Evolutionary conservation across 306 rosid species (phyloP).

Genomic region (Canavalia ensiformis): DNA sequence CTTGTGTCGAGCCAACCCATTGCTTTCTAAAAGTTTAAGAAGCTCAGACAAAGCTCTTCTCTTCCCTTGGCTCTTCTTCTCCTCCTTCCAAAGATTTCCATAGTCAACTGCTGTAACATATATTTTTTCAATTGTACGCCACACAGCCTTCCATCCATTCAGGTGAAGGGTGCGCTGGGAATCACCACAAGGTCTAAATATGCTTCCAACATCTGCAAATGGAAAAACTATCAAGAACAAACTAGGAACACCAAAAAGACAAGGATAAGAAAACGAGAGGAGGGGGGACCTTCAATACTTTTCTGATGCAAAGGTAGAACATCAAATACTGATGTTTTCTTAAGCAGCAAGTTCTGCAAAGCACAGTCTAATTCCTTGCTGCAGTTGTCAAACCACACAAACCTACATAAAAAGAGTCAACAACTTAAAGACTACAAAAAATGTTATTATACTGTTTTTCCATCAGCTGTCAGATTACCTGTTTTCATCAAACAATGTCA

Average conservation of each 20-base stretch:
- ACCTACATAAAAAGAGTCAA: slow-evolving; percentile 61
- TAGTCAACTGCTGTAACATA: slow-evolving; percentile 60
- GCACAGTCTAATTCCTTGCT: slow-evolving; percentile 51
- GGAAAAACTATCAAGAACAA: not conserved
- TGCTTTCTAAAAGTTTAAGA: slow-evolving; percentile 73
- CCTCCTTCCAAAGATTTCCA: slow-evolving; percentile 78
- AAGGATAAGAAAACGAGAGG: not conserved
- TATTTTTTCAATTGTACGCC: slow-evolving; percentile 68
- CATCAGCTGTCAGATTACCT: slow-evolving; percentile 56
- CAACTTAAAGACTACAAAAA: slow-evolving; percentile 7
- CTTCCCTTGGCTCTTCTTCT: slow-evolving; percentile 74
- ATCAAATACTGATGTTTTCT: slow-evolving; percentile 46
- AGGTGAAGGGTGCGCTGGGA: slow-evolving; percentile 47
- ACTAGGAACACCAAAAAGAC: not conserved
- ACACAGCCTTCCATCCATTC: slow-evolving; percentile 71
- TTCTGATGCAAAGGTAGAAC: slow-evolving; percentile 33
- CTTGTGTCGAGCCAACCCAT: slow-evolving; percentile 80
- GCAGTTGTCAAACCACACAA: slow-evolving; percentile 69
- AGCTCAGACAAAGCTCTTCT: slow-evolving; percentile 77
- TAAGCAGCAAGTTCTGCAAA: slow-evolving; percentile 54
- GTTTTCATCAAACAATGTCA: slow-evolving; percentile 58
- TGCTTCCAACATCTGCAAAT: slow-evolving; percentile 54
- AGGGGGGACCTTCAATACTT: slow-evolving; percentile 51
- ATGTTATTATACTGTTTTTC: not conserved
- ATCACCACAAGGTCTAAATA: slow-evolving; percentile 47